phyloP scores from a whole-genome alignment of 73 alveolate species.

The Stentor roeselii region DNA sequence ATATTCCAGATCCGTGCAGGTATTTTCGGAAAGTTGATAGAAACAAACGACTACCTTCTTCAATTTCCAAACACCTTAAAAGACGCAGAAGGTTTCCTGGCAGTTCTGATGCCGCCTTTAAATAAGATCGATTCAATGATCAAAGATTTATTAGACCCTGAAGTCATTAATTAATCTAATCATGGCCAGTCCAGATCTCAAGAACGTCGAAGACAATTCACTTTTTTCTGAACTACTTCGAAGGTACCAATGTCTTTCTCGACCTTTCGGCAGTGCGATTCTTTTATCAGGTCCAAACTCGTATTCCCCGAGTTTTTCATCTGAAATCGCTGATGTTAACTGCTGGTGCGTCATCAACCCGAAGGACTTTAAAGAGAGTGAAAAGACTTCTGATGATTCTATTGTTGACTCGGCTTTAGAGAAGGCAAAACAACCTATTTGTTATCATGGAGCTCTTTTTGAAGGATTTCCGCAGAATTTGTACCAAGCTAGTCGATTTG shows the following conservation, averaged over 20 bases:
- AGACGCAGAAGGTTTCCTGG: conserved; percentile 20
- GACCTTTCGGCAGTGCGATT: background rate
- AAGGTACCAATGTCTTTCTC: background rate
- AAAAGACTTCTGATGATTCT: background rate
- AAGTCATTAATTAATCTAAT: too few relatives aligned
- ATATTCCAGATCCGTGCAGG: background rate
- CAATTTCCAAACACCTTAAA: background rate
- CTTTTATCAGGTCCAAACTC: background rate
- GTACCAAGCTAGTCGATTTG: background rate
- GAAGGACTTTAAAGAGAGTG: background rate
- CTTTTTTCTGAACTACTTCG: background rate
- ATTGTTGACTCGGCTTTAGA: background rate
- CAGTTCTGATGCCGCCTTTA: conserved; percentile 10
- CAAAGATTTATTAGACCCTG: background rate
- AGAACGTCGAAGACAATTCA: background rate
- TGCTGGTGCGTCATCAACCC: background rate
- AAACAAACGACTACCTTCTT: background rate
- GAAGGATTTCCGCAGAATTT: background rate
- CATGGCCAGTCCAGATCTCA: background rate
- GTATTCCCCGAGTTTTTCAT: background rate
- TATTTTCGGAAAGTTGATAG: background rate
- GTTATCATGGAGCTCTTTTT: background rate
- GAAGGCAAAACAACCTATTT: background rate
- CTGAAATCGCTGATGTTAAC: background rate
- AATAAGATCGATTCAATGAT: background rate